Base-by-base conservation (phyloP, 495 filamentous ascomycete species). In the Amorphotheca resinae region DNA sequence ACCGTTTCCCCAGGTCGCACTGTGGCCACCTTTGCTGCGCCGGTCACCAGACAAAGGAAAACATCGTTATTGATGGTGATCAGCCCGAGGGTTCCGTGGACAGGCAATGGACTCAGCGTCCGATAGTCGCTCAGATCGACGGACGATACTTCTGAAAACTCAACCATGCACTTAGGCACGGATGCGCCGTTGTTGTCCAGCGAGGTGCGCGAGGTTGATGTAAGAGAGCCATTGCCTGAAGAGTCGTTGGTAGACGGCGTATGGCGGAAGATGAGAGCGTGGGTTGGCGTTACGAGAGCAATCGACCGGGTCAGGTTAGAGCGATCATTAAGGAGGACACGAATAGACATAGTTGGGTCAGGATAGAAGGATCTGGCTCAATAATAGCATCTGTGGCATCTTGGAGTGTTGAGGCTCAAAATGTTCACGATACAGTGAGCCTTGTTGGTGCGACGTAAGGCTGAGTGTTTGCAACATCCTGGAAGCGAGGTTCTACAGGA, bases 31-130 rank as follows among this genome's bases (percentile, higher is more conserved):
- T 77, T 74, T 6, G 70, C 71, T 28, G 85, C 79, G 31, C 73
- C 69, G 30, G 77, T 93, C 21, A 98, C 79, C n/a, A 95, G 80
- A 50, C 86, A 91, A 15, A 98, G 69, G 55, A 96, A 98, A 12
- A 93, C 77, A 70, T 95, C 89, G 21, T 77, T 69, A 35, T 75
- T 73, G 36, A 95, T 69, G 1, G 87, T 88, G 46, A 96, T 84
- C 28, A 98, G 66, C 1, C 91, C 91, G 41, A 98, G 70, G 1
- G 88, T 95, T 22, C 91, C 91, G 52, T 87, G 76, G 25, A 86
- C 84, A n/a, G 77, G 74, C 15, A 76, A 67, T n/a, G 72, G 65
- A 33, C 79, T 81, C 31, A 95, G 58, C 3, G 78, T 65, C 39
- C 78, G 73, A 59, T 87, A 96, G 22, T 80, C 79, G 44, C 65